Base-by-base conservation (phyloP, 2,329 filamentous ascomycete genomes). In the Fusarium siculi region DNA sequence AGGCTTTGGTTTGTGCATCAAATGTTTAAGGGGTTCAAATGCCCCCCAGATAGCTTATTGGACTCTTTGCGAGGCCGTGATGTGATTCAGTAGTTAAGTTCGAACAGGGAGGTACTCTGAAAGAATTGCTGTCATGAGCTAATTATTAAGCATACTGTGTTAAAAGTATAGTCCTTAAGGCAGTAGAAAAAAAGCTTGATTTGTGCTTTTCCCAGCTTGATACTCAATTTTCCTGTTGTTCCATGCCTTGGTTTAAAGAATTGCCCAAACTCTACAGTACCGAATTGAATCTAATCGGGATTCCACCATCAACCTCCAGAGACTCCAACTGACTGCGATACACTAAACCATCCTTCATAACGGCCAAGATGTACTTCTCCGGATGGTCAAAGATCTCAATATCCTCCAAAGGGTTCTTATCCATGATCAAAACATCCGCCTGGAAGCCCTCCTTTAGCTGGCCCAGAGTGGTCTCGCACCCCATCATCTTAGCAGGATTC, bases 1-100 rank as follows among this genome's bases (percentile, higher is more conserved):
- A 36, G 9, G n/a, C 15, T 18, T n/a, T 3, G 10, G 2, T 12
- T 9, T 7, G 2, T 14, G 32, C 32, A 32, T 12, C 11, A 32
- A 14, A 32, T 32, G 32, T 32, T 32, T 32, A 4, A 32, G 32
- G 2, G 14, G 32, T 32, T 12, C 11, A 32, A 2, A 32, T 32
- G 32, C 32, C 32, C 2, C 11, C 1, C 12, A 32, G 32, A 32
- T 2, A 12, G 3, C 4, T 25, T 21, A 25, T 6, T 21, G 12
- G 4, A 9, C 7, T 7, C 4, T 9, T 4, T 23, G 5, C 4
- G 3, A 1, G 4, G 7, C 7, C 7, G 0, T 7, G 4, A 0
- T n/a, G 10, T 7, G 28, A n/a, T 4, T 49, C 30, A 0, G 4
- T 23, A 19, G 9, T 11, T 11, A 14, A 23, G 1, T 23, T 46